These are phyloP conservation scores for Cercospora sp. DNA, from an alignment of 2,329 filamentous ascomycete species.

Conservation along the genomic window DNA sequence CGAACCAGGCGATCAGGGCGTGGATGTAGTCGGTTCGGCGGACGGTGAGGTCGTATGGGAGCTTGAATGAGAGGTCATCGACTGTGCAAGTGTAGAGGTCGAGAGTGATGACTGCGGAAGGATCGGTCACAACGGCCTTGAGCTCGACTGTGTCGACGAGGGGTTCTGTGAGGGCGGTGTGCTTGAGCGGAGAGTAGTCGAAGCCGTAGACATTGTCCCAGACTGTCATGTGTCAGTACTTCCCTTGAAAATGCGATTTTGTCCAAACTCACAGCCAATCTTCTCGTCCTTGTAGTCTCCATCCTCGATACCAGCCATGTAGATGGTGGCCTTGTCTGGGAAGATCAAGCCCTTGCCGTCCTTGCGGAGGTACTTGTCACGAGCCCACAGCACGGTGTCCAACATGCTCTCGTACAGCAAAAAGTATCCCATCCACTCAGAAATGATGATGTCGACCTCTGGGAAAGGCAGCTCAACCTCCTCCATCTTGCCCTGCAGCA, in stretches of 20 bases:
- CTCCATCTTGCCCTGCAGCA: conserved; percentile 99
- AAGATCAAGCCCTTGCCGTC: conserved; percentile 80
- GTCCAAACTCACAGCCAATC: conserved; percentile 81
- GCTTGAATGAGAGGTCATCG: conserved; percentile 79
- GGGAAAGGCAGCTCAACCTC: conserved; percentile 90
- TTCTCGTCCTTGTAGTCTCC: conserved; percentile 99
- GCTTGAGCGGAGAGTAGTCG: conserved; percentile 91
- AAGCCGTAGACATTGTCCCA: conserved; percentile 99
- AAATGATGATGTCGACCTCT: conserved; percentile 99
- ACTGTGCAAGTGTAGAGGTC: conserved; percentile 92
- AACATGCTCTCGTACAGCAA: conserved; percentile 98
- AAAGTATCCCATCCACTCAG: conserved; percentile 99
- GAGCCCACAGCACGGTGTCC: conserved; percentile 94
- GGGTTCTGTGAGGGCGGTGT: conserved; percentile 89
- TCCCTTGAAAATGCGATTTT: conserved; percentile 15
- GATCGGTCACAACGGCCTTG: conserved; percentile 95
- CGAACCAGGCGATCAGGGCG: conserved; percentile 96
- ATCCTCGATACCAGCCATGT: conserved; percentile 94
- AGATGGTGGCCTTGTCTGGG: conserved; percentile 98
- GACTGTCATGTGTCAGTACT: conserved; percentile 57
- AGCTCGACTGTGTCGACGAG: conserved; percentile 97
- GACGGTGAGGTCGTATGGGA: conserved; percentile 71
- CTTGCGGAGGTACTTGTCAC: conserved; percentile 84
- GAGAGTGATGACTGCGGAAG: conserved; percentile 77
- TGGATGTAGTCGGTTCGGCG: conserved; percentile 94